These are phyloP conservation scores for Trypanosoma theileri DNA, from an alignment of 208 protist species.

Conservation along the genomic window DNA sequence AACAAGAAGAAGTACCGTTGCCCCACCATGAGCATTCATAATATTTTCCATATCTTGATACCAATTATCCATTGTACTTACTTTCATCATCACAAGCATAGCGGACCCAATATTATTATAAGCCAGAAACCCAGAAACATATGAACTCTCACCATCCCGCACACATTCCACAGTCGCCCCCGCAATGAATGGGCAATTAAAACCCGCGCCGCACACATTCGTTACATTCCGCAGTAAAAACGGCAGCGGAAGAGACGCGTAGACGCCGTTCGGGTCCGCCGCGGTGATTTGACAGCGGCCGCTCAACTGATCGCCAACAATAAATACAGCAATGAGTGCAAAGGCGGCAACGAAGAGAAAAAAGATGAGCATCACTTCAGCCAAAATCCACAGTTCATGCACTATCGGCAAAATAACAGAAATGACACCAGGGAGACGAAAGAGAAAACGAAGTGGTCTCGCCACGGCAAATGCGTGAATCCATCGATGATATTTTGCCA, in stretches of 20 bases:
- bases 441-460: slow-evolving; percentile 49
- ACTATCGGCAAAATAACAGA: slow-evolving; percentile 30
- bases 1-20: slow-evolving; percentile 38
- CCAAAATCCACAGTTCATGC: slow-evolving; percentile 27
- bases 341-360: slow-evolving; percentile 33
- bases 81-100: slow-evolving; percentile 40
- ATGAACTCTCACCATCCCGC: neutral
- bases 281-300: slow-evolving; percentile 40
- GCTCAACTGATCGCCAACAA: slow-evolving; percentile 27
- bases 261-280: neutral
- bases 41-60: slow-evolving; percentile 38
- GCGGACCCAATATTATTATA: slow-evolving; percentile 40
- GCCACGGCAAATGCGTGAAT: slow-evolving; percentile 46
- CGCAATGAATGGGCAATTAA: slow-evolving; percentile 13
- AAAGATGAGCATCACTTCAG: slow-evolving; percentile 37
- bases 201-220: slow-evolving; percentile 5
- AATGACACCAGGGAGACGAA: slow-evolving; percentile 22
- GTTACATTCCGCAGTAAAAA: slow-evolving; percentile 7
- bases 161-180: slow-evolving; percentile 29
- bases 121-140: slow-evolving; percentile 23
- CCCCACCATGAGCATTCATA: slow-evolving; percentile 43
- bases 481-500: slow-evolving; percentile 42
- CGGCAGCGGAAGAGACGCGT: slow-evolving; percentile 13
- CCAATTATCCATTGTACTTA: slow-evolving; percentile 49
- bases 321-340: slow-evolving; percentile 35